Evolutionary conservation across 192 early-diverging fungal genomes (phyloP).

Genomic region (Geranomyces michiganensis): DNA sequence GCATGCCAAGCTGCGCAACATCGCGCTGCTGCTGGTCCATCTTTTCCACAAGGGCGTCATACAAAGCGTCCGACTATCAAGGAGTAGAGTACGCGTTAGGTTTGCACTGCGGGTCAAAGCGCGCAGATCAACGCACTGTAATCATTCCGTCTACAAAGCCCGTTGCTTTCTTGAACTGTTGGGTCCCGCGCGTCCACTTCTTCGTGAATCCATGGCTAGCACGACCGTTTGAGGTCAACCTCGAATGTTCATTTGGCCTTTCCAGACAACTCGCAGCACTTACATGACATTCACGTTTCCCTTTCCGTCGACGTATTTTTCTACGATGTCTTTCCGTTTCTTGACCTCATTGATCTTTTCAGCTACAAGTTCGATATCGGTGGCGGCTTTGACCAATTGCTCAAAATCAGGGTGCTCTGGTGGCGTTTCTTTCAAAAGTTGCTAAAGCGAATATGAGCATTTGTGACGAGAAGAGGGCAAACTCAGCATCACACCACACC

Average conservation of each 20-base stretch:
- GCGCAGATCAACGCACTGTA: constrained; percentile 11
- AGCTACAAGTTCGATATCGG: constrained; percentile 66
- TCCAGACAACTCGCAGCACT: constrained; percentile 31
- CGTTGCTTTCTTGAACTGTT: constrained; percentile 67
- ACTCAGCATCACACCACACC: constrained; percentile 1
- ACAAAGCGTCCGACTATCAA: constrained; percentile 53
- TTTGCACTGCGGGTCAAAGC: background rate
- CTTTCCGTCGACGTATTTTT: constrained; percentile 78
- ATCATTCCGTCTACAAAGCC: constrained; percentile 49
- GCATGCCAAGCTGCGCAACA: constrained; percentile 48
- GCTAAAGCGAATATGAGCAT: constrained; percentile 17
- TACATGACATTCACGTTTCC: constrained; percentile 70
- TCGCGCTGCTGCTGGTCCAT: constrained; percentile 58
- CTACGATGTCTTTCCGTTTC: constrained; percentile 82
- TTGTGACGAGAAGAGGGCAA: background rate
- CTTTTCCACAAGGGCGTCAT: constrained; percentile 58
- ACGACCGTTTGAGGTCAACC: background rate
- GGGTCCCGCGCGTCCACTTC: constrained; percentile 63
- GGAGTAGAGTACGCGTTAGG: background rate
- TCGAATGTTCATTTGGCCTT: background rate
- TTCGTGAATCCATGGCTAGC: constrained; percentile 78
- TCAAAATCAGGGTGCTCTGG: constrained; percentile 61
- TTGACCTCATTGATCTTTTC: constrained; percentile 87
- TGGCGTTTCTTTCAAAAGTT: constrained; percentile 61
- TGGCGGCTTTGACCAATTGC: constrained; percentile 49